These are phyloP conservation scores for Neurospora sp. DNA, from an alignment of 495 filamentous ascomycete species.

Conservation along the genomic window DNA sequence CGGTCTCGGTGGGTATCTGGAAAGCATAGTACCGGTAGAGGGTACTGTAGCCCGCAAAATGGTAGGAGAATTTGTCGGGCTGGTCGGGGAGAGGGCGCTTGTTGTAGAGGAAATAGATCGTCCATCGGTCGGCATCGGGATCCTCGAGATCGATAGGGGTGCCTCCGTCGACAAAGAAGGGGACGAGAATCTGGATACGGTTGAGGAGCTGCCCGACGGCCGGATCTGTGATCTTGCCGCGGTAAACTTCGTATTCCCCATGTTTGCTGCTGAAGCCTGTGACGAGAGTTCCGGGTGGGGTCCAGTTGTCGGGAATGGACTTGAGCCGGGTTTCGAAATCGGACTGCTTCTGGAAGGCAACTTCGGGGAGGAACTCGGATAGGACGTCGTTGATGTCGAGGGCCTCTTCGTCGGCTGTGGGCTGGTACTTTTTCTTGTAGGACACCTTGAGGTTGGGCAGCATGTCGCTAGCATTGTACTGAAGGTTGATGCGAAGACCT, in stretches of 20 bases:
- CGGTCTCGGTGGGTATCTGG: slow-evolving; percentile 6
- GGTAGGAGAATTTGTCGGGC: slow-evolving; percentile 46
- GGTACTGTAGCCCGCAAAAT: slow-evolving; percentile 77
- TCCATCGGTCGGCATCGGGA: slow-evolving; percentile 72
- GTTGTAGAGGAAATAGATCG: slow-evolving; percentile 73
- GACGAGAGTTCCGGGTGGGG: slow-evolving; percentile 41
- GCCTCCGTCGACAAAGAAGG: slow-evolving; percentile 87
- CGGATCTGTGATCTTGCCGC: slow-evolving; percentile 38
- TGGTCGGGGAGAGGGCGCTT: slow-evolving; percentile 40
- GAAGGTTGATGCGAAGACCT: slow-evolving; percentile 61
- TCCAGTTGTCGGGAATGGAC: slow-evolving; percentile 46
- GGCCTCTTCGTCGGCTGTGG: slow-evolving; percentile 59
- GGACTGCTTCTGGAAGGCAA: slow-evolving; percentile 49
- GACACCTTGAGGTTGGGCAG: slow-evolving; percentile 61
- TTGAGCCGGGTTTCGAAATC: slow-evolving; percentile 52
- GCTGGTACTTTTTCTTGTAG: slow-evolving; percentile 63
- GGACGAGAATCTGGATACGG: slow-evolving; percentile 74
- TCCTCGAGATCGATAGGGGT: slow-evolving; percentile 61
- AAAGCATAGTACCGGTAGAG: slow-evolving; percentile 75
- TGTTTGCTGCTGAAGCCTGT: slow-evolving; percentile 27
- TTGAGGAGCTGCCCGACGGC: slow-evolving; percentile 54
- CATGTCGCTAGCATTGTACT: slow-evolving; percentile 74
- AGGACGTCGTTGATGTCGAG: slow-evolving; percentile 56
- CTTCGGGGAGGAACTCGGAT: slow-evolving; percentile 56
- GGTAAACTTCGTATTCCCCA: slow-evolving; percentile 43